Base-by-base conservation (phyloP, 2,329 filamentous ascomycete genomes). In the Acrodontium crateriforme region DNA sequence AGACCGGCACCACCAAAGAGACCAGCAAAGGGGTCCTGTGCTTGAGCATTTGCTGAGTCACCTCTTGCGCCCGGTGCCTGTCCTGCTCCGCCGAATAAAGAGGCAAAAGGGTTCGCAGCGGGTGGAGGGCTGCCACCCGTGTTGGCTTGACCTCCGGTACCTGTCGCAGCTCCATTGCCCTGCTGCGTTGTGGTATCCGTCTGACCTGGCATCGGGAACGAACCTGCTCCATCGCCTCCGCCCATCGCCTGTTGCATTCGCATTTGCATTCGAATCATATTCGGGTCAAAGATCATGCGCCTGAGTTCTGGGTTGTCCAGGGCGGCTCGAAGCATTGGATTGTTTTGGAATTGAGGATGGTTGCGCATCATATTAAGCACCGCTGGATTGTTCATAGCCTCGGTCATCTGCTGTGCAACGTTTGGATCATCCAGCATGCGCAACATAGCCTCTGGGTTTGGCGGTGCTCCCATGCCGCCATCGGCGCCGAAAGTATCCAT, bases 381-480 rank as follows among this genome's bases (percentile, higher is more conserved):
- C 11, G 76, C 71, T n/a, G 89, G 87, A 56, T 95, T 95, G 55
- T 85, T 81, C 53, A 98, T 78, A 18, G 85, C 83, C 57, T 94
- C 87, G 55, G 89, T 92, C 71, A 98, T 80, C 30, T 77, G 76
- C 40, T 83, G 78, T 38, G 81, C 73, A 31, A 92, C 76, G 49
- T 82, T 78, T 13, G 89, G 89, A 49, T 95, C 83, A 37, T 80
- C 74, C 46, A 98, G 74, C 72, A 94, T 79, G 39, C 74, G 69
- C 31, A 83, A 70, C 52, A 98, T 71, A 33, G 79, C 69, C 32
- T 94, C 85, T 35, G 83, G 72, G 49, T 74, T 72, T 49, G 71
- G 83, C 18, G 83, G 83, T 18, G 85, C 79, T 18, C 84, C 83
- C 84, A 94, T 94, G 35, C 87, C 87, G 46, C 87, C 87, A 50